Evolutionary conservation across 441 rosid genomes (phyloP), one percentile per base, ranked within the genome.

Genomic region (Omphalea diandra): DNA sequence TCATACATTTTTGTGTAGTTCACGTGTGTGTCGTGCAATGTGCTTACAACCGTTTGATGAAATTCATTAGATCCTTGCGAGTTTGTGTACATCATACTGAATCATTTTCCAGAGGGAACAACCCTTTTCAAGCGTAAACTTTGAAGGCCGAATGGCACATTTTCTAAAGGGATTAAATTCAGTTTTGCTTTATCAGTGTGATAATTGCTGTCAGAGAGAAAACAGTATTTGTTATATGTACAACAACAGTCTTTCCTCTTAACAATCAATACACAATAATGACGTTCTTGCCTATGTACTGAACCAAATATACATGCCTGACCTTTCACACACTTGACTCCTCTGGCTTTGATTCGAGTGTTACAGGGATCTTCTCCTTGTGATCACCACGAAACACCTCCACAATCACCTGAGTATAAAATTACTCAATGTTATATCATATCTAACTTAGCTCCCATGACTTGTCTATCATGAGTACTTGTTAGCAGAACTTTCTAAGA

Each of bases 371-470:
- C 84, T 90, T 89, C 82, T 95, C 98, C 82, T 92, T 88, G 69
- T 86, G 99, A 79, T 94, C 97, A 11, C 97, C 96, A 1, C 97
- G 90, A 76, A 95, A 77, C 50, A 95, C 97, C 84, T 92, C 98
- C 72, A 95, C 93, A 0, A 68, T 83, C 77, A 92, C 89, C 98
- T 94, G 83, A 58, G 47, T 6, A 73, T 32, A 71, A 33, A 65
- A 53, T 32, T 38, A 59, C 56, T 59, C 50, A 57, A 17, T 40
- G 22, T 38, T 22, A 9, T 31, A 26, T n/a, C 43, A 11, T 31
- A 1, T 43, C 17, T 52, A 18, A n/a, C n/a, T n/a, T n/a, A n/a
- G n/a, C n/a, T n/a, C n/a, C n/a, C n/a, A n/a, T n/a, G n/a, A n/a
- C n/a, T n/a, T n/a, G n/a, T n/a, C n/a, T 52, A 18, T 10, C 63